These are phyloP conservation scores for Leccinum cinnamomeum DNA, from an alignment of 1,284 basidiomycete genomes.

Conservation along the genomic window DNA sequence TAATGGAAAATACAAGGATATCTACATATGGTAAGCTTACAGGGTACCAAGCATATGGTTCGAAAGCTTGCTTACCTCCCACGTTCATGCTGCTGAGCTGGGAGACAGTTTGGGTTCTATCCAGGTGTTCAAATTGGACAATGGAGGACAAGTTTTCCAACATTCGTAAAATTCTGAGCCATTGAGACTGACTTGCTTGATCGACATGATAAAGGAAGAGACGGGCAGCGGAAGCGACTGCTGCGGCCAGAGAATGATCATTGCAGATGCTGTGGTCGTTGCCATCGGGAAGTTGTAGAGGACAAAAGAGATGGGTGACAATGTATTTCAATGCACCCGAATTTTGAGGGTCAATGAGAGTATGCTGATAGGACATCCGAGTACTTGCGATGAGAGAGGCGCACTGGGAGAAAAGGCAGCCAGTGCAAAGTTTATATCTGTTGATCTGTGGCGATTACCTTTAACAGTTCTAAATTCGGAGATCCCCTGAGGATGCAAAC, in stretches of 20 bases:
- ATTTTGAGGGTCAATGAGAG: not conserved
- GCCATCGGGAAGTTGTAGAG: constrained; percentile 18
- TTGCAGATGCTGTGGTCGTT: constrained; percentile 11
- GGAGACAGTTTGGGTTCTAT: not conserved
- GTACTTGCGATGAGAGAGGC: not conserved
- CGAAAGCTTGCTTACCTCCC: not conserved
- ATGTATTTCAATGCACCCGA: constrained; percentile 10
- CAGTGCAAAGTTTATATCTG: not conserved
- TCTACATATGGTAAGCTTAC: constrained; percentile 15
- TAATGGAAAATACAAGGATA: constrained; percentile 30
- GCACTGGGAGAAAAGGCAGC: not conserved
- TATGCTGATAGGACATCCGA: not conserved
- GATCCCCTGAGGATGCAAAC: no score
- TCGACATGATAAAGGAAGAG: not conserved
- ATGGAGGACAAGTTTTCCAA: not conserved
- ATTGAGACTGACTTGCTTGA: not conserved
- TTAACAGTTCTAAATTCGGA: not conserved
- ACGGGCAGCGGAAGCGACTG: not conserved
- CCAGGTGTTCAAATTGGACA: not conserved
- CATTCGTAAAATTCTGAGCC: not conserved
- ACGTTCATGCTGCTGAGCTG: not conserved
- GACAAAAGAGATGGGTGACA: constrained; percentile 24
- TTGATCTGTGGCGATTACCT: not conserved
- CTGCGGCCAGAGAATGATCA: constrained; percentile 4
- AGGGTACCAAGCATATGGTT: not conserved